A percentile compares a stretch with the other conserved stretches of the same genome.
These are phyloP conservation scores for Termitomyces sp. DNA, from an alignment of 768 basidiomycete genomes.

Conservation along the genomic window DNA sequence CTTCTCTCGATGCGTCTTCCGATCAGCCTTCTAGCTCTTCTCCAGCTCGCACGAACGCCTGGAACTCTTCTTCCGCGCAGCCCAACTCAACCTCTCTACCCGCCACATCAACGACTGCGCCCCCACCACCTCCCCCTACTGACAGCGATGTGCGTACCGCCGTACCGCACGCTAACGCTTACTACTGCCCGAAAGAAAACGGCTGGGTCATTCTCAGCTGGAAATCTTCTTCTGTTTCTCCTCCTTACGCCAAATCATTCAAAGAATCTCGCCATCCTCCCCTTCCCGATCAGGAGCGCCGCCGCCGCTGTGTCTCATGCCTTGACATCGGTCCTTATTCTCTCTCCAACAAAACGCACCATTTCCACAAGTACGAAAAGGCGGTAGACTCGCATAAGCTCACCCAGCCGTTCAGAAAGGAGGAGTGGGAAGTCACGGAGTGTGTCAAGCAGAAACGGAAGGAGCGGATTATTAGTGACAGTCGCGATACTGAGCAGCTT, in stretches of 20 bases:
- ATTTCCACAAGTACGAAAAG: slow-evolving; percentile 71
- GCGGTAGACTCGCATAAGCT: slow-evolving; percentile 68
- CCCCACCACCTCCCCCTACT: slow-evolving; percentile 38
- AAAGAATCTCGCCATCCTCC: slow-evolving; percentile 23
- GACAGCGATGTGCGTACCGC: slow-evolving; percentile 60
- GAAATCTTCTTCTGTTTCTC: slow-evolving; percentile 56
- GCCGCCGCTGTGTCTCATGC: slow-evolving; percentile 44
- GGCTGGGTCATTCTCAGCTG: slow-evolving; percentile 76
- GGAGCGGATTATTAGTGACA: slow-evolving; percentile 21
- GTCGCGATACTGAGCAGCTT: slow-evolving; percentile 23
- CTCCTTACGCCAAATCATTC: slow-evolving; percentile 51
- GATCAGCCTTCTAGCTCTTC: neutral
- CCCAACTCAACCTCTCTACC: neutral
- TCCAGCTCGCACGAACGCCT: slow-evolving; percentile 2
- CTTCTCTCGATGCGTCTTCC: neutral
- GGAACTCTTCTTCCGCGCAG: neutral
- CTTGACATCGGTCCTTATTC: slow-evolving; percentile 41
- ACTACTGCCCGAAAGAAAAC: slow-evolving; percentile 78
- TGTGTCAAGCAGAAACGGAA: slow-evolving; percentile 49
- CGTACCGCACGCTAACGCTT: slow-evolving; percentile 77
- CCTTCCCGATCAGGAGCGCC: slow-evolving; percentile 52
- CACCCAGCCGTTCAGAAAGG: slow-evolving; percentile 50
- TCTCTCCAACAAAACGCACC: slow-evolving; percentile 61
- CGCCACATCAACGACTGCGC: slow-evolving; percentile 15
- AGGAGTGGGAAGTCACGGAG: slow-evolving; percentile 54